Percentiles rank a stretch among this genome's conserved stretches.
phyloP scores from a whole-genome alignment of 106 monocot species.

The Dendrobium catenatum region DNA sequence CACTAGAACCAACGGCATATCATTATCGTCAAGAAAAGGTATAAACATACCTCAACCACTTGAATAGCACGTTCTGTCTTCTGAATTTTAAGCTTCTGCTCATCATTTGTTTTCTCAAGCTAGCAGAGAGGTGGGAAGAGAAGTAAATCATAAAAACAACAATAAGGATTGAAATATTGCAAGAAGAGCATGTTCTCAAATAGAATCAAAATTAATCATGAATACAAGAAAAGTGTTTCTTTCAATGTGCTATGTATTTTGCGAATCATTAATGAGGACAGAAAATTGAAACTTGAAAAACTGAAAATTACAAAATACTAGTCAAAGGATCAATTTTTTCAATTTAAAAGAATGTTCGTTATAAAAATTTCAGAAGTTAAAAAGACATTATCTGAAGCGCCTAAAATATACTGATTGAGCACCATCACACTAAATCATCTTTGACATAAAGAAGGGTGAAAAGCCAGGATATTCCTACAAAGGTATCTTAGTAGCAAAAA shows the following conservation, averaged over 20 bases:
- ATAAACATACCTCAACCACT: slow-evolving; percentile 41
- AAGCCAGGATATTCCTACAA: not conserved
- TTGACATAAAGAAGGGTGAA: not conserved
- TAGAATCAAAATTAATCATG: too few relatives aligned
- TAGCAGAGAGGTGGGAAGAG: slow-evolving; percentile 6
- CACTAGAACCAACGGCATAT: not conserved
- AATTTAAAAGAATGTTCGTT: not conserved
- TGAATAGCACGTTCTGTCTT: slow-evolving; percentile 34
- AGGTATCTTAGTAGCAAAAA: not conserved
- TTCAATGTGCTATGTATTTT: not conserved
- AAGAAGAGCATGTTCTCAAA: not conserved
- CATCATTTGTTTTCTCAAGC: slow-evolving; percentile 36
- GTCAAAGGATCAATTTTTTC: not conserved
- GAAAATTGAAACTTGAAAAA: not conserved
- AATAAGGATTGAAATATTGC: not conserved
- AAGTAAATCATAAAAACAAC: not conserved
- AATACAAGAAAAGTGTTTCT: not conserved
- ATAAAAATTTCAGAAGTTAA: not conserved
- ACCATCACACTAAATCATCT: not conserved
- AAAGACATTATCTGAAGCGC: not conserved
- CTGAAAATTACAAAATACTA: not conserved
- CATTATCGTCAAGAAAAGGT: not conserved
- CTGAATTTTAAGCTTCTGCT: slow-evolving; percentile 32
- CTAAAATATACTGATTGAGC: not conserved
- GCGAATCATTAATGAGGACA: not conserved